Evolutionary conservation across 1,284 basidiomycete species (phyloP).

Genomic region (Hortiboletus rubellus): DNA sequence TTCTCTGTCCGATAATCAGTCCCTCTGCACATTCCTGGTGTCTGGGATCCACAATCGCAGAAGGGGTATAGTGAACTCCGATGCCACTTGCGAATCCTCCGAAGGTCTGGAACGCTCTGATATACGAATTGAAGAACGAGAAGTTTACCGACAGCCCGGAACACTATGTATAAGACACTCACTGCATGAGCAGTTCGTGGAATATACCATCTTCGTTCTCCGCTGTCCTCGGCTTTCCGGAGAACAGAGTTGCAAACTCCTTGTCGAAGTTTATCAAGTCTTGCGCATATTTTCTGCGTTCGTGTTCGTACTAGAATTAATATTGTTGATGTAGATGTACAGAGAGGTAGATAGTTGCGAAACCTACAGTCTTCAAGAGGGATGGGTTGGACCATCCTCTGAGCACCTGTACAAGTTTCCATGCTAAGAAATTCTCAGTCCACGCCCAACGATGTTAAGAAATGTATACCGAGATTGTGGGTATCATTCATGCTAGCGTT

Average conservation of each 20-base stretch:
- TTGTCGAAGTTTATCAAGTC: slow-evolving; percentile 8
- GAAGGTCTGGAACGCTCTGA: not conserved
- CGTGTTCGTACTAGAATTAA: slow-evolving; percentile 54
- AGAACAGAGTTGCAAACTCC: not conserved
- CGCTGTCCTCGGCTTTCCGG: not conserved
- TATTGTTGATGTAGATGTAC: not conserved
- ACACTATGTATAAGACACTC: not conserved
- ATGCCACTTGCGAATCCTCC: slow-evolving; percentile 55
- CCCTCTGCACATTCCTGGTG: slow-evolving; percentile 44
- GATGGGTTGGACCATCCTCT: no score
- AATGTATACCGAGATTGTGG: no score
- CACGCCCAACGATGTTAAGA: no score
- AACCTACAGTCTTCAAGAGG: slow-evolving; percentile 70
- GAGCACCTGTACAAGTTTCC: no score
- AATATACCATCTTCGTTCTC: not conserved
- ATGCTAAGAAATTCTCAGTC: no score
- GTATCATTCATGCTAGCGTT: no score
- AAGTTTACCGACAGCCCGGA: not conserved
- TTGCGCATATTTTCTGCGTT: slow-evolving; percentile 3
- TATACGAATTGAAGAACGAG: not conserved
- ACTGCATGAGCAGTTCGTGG: not conserved
- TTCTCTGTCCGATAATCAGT: slow-evolving; percentile 57
- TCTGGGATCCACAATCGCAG: slow-evolving; percentile 45
- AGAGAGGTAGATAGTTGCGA: not conserved
- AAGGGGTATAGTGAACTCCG: slow-evolving; percentile 59